These are phyloP conservation scores for Cardiospermum halicacabum DNA, from an alignment of 345 rosid species.

Conservation along the genomic window DNA sequence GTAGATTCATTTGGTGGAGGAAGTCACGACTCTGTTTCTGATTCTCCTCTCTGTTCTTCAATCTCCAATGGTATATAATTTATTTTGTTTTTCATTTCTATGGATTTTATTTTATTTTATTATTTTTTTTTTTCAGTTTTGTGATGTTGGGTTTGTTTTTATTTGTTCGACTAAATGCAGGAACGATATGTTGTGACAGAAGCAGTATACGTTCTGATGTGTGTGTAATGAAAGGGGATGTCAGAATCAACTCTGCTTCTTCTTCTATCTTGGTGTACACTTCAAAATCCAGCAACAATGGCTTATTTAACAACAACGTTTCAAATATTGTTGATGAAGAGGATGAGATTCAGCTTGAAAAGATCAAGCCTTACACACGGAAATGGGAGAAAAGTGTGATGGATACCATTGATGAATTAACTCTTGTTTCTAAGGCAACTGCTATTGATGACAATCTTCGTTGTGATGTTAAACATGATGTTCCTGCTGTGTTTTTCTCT, in stretches of 20 bases:
- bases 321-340: slow-evolving; percentile 14
- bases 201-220: slow-evolving; percentile 56
- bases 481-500: slow-evolving; percentile 74
- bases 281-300: slow-evolving; percentile 15
- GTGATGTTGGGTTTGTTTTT: slow-evolving; percentile 7
- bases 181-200: slow-evolving; percentile 74
- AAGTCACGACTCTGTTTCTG: slow-evolving; percentile 27
- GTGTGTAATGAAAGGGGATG: slow-evolving; percentile 75
- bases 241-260: slow-evolving; percentile 57
- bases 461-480: slow-evolving; percentile 62
- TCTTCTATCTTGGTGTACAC: slow-evolving; percentile 57
- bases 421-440: slow-evolving; percentile 36
- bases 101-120: too few species aligned
- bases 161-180: slow-evolving; percentile 43
- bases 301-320: slow-evolving; percentile 15
- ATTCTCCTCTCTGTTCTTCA: slow-evolving; percentile 46
- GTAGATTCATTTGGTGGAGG: slow-evolving; percentile 53
- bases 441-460: slow-evolving; percentile 5
- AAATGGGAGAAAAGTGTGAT: slow-evolving; percentile 80
- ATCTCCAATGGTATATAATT: slow-evolving; percentile 64
- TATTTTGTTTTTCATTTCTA: slow-evolving; percentile 6
- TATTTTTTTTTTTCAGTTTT: neutral
- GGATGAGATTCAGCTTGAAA: slow-evolving; percentile 34
- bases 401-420: slow-evolving; percentile 63
- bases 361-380: slow-evolving; percentile 74